Conservation (phyloP, 2,329 filamentous ascomycete species). For the Aspergillus pseudonomiae region DNA sequence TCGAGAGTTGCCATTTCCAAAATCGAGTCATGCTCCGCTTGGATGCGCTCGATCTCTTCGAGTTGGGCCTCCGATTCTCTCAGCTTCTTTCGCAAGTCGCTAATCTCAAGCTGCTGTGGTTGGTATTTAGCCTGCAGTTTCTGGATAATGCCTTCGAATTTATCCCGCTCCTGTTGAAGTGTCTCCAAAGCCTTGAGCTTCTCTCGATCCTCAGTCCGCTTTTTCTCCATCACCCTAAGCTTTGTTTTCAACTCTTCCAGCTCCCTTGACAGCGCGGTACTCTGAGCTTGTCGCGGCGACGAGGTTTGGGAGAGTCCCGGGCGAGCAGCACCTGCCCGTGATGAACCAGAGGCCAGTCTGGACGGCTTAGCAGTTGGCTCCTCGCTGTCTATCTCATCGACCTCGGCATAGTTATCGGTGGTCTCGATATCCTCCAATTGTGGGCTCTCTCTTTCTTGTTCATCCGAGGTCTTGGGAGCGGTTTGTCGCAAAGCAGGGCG, state of each 20-base stretch:
- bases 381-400: slow-evolving; percentile 24
- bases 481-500: slow-evolving; percentile 38
- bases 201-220: slow-evolving; percentile 81
- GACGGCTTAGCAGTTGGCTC: slow-evolving; percentile 25
- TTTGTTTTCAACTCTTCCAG: slow-evolving; percentile 89
- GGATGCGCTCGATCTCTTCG: slow-evolving; percentile 69
- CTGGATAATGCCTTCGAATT: slow-evolving; percentile 77
- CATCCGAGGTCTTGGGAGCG: slow-evolving; percentile 29
- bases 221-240: slow-evolving; percentile 82
- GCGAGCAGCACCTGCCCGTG: slow-evolving; percentile 28
- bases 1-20: slow-evolving; percentile 88
- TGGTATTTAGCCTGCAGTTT: slow-evolving; percentile 90
- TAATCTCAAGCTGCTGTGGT: slow-evolving; percentile 77
- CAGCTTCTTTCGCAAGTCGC: slow-evolving; percentile 73
- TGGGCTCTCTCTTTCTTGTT: slow-evolving; percentile 29
- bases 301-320: slow-evolving; percentile 33
- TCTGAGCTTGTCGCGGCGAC: slow-evolving; percentile 48
- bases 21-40: slow-evolving; percentile 81
- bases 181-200: slow-evolving; percentile 78
- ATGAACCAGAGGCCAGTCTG: slow-evolving; percentile 28
- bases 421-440: slow-evolving; percentile 34
- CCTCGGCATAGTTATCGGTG: slow-evolving; percentile 29
- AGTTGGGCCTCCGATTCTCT: slow-evolving; percentile 74
- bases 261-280: slow-evolving; percentile 62
- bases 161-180: slow-evolving; percentile 61